phyloP scores from a whole-genome alignment of 1,284 basidiomycete genomes.

The Lentinus polychrous region DNA sequence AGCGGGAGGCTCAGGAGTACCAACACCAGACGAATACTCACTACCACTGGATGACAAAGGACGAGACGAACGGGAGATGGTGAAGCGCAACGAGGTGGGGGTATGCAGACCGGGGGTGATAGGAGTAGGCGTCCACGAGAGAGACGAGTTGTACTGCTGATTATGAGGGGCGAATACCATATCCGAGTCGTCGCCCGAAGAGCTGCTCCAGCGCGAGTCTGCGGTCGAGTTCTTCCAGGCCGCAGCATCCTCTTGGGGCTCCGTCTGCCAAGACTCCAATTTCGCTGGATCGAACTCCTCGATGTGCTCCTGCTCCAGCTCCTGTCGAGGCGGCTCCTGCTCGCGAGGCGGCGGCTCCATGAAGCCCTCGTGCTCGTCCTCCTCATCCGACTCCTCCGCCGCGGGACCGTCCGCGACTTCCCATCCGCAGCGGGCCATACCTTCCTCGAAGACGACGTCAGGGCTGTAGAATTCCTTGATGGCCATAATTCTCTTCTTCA shows the following conservation, averaged over 20 bases:
- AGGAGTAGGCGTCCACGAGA: slow-evolving; percentile 26
- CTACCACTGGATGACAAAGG: slow-evolving; percentile 1
- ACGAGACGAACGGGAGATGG: slow-evolving; percentile 1
- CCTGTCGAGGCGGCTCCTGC: slow-evolving; percentile 2
- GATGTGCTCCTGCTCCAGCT: neutral
- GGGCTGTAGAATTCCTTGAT: slow-evolving; percentile 68
- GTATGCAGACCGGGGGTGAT: slow-evolving; percentile 15
- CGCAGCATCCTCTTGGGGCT: neutral
- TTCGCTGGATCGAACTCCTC: neutral
- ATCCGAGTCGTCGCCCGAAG: slow-evolving; percentile 47
- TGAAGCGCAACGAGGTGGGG: slow-evolving; percentile 1
- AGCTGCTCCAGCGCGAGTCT: slow-evolving; percentile 45
- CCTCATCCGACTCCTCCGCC: slow-evolving; percentile 38
- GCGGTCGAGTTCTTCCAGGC: neutral
- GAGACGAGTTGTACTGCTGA: slow-evolving; percentile 32
- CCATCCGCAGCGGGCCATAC: slow-evolving; percentile 78
- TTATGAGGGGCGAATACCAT: slow-evolving; percentile 48
- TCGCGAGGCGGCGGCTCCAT: slow-evolving; percentile 9
- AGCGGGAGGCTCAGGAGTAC: slow-evolving; percentile 4
- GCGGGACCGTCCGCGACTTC: slow-evolving; percentile 34
- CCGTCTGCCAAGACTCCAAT: neutral
- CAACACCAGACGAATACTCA: neutral
- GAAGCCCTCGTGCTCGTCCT: slow-evolving; percentile 26
- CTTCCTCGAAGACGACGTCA: slow-evolving; percentile 71
- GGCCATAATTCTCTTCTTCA: slow-evolving; percentile 34